These are phyloP conservation scores for Chalciporus chontae DNA, from an alignment of 768 basidiomycete genomes.

Conservation along the genomic window DNA sequence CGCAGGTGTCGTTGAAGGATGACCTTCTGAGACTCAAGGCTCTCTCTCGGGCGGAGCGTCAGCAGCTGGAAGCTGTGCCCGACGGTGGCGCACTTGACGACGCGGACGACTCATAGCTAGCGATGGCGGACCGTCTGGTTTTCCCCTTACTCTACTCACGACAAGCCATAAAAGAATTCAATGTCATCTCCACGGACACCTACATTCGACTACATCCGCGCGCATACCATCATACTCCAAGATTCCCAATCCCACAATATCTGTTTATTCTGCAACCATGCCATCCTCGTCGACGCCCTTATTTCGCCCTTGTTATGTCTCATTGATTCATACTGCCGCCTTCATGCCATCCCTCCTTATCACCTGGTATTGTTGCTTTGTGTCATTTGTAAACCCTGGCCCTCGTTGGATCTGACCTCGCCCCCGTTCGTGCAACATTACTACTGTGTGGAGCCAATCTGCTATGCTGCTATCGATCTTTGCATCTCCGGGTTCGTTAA, in stretches of 20 bases:
- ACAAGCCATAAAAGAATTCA: constrained; percentile 21
- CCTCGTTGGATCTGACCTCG: background rate
- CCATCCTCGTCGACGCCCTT: constrained; percentile 18
- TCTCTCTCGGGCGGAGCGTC: constrained; percentile 18
- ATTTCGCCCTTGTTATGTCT: constrained; percentile 22
- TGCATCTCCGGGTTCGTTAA: constrained; percentile 15
- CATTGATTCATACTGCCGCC: constrained; percentile 12
- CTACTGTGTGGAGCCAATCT: constrained; percentile 17
- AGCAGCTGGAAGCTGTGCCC: constrained; percentile 11
- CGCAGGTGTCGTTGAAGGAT: constrained; percentile 52
- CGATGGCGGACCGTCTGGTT: background rate
- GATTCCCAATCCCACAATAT: constrained; percentile 19
- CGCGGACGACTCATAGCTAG: constrained; percentile 18
- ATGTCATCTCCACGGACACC: constrained; percentile 27
- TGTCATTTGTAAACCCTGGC: constrained; percentile 19
- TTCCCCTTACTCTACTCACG: background rate
- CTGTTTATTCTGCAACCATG: constrained; percentile 29
- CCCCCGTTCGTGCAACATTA: constrained; percentile 11
- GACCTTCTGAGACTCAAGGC: constrained; percentile 45
- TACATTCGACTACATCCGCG: constrained; percentile 14
- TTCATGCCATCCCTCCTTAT: constrained; percentile 6
- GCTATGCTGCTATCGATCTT: constrained; percentile 27
- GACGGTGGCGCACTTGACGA: constrained; percentile 9
- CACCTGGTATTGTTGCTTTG: constrained; percentile 3
- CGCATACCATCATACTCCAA: constrained; percentile 18